Conservation (phyloP, 2,329 filamentous ascomycete species). For the Venturia pyrina region DNA sequence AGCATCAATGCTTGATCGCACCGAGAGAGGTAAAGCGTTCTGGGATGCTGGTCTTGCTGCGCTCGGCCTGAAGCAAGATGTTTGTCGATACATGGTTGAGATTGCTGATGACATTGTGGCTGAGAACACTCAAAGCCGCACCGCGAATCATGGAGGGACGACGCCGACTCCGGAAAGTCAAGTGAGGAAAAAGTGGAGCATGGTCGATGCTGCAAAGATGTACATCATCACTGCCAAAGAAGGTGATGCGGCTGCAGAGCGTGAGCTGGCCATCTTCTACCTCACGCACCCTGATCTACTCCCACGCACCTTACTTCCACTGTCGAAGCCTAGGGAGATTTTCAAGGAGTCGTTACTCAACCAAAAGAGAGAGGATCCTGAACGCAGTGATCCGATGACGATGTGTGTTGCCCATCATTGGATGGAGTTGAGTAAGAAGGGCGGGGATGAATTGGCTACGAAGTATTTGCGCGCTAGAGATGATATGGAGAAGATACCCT, state of each 20-base stretch:
- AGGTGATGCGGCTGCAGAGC: conserved; percentile 76
- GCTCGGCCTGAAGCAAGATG: conserved; percentile 76
- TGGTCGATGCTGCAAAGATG: conserved; percentile 78
- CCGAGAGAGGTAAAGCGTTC: conserved; percentile 64
- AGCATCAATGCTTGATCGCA: conserved; percentile 46
- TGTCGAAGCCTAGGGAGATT: conserved; percentile 75
- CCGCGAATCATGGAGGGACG: conserved; percentile 17
- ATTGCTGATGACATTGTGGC: conserved; percentile 60
- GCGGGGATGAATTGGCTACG: conserved; percentile 77
- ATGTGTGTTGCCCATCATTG: conserved; percentile 96
- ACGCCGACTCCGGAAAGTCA: neutral
- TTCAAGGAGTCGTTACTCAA: conserved; percentile 78
- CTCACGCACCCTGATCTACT: conserved; percentile 84
- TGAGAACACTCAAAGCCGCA: conserved; percentile 56
- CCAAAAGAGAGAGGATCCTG: conserved; percentile 45
- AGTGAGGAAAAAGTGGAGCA: conserved; percentile 48
- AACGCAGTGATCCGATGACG: conserved; percentile 68
- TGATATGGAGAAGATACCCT: conserved; percentile 50
- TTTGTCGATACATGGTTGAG: conserved; percentile 75
- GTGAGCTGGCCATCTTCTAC: conserved; percentile 88
- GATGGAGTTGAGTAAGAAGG: conserved; percentile 83
- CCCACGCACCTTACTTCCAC: conserved; percentile 65
- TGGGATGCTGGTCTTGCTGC: conserved; percentile 84
- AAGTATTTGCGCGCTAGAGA: conserved; percentile 67
- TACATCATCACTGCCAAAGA: conserved; percentile 91